phyloP scores from a whole-genome alignment of 176 grass and related monocot species.

The Microstegium vimineum region DNA sequence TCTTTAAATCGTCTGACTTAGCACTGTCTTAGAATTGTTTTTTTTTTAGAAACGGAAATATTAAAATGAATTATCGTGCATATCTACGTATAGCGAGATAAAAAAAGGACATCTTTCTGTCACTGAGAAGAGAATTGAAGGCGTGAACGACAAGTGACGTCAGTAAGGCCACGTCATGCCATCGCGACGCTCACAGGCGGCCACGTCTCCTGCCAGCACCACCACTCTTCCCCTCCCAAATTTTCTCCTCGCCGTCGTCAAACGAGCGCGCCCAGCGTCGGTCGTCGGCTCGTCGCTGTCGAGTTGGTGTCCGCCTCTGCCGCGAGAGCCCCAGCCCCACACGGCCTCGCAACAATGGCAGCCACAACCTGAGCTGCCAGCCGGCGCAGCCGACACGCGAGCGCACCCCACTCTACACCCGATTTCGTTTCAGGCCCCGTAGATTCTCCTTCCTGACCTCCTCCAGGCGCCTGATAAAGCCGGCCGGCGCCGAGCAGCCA shows the following conservation, averaged over 20 bases:
- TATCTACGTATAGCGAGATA: neutral
- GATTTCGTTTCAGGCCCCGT: neutral
- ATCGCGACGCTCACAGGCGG: neutral
- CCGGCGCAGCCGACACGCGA: conserved; percentile 5
- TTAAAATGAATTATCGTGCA: neutral
- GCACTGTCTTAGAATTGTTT: too few species aligned
- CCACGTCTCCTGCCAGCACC: conserved; percentile 4
- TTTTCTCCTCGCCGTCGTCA: neutral
- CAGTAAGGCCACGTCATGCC: neutral
- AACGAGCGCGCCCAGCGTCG: neutral
- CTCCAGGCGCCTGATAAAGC: neutral
- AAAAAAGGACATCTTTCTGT: neutral
- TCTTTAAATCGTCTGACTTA: neutral
- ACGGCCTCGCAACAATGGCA: neutral
- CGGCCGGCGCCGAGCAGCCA: neutral
- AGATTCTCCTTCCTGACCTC: neutral
- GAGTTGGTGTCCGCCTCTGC: neutral
- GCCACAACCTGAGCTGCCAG: conserved; percentile 15
- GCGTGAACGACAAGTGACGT: neutral
- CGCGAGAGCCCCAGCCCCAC: neutral
- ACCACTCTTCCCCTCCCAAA: neutral
- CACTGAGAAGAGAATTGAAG: neutral
- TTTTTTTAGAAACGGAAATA: too few species aligned
- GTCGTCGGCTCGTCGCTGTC: neutral
- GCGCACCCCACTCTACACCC: neutral